Conservation (phyloP, 129 eudicot species). For the Helianthus tuberosus region DNA sequence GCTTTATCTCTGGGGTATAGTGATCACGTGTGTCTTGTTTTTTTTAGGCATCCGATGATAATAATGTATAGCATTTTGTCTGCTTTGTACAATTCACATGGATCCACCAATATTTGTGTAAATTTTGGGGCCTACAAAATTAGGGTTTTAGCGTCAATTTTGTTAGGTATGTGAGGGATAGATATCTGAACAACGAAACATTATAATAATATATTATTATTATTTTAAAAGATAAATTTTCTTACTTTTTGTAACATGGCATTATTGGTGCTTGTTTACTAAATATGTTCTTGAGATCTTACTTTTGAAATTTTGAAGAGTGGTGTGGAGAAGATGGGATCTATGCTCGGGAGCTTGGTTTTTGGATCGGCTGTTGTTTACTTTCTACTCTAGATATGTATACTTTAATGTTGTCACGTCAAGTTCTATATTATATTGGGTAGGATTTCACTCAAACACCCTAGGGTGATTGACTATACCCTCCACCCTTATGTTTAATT, state of each 20-base stretch:
- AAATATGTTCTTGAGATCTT: neutral
- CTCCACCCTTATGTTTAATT: no score
- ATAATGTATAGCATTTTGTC: neutral
- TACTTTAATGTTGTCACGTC: slow-evolving; percentile 3
- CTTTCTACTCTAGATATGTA: slow-evolving; percentile 43
- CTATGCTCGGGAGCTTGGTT: no score
- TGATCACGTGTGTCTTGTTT: slow-evolving; percentile 39
- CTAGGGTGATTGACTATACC: no score
- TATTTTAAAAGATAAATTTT: neutral
- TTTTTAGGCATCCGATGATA: slow-evolving; percentile 7
- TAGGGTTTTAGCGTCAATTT: neutral
- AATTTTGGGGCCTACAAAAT: neutral
- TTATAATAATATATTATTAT: no score
- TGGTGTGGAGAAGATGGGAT: slow-evolving; percentile 55
- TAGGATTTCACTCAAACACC: no score
- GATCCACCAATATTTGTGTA: neutral
- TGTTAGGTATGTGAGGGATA: neutral
- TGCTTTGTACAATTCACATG: neutral
- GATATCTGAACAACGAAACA: no score
- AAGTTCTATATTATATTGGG: slow-evolving; percentile 28
- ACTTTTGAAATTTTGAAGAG: slow-evolving; percentile 35
- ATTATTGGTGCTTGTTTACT: no score
- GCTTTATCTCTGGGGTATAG: slow-evolving; percentile 19
- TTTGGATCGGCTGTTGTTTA: no score
- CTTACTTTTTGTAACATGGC: no score